Evolutionary conservation across 1,284 basidiomycete genomes (phyloP).

Genomic region (Leccinum pachyderme): DNA sequence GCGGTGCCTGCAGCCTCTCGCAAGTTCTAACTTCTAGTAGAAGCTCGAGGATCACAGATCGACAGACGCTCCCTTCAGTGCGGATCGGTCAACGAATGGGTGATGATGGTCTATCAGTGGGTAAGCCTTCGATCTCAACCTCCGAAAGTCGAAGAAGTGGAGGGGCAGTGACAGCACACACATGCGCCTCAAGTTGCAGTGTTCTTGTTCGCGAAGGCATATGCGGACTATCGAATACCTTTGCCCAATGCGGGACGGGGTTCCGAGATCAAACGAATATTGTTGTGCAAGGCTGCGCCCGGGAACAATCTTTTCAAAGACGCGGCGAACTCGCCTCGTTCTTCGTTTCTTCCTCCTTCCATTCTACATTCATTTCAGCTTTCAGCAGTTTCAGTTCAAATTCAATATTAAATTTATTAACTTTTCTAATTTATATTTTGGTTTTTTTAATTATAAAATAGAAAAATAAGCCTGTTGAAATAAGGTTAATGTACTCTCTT

Average conservation of each 20-base stretch:
- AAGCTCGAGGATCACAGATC: neutral
- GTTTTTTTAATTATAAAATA: too few species aligned
- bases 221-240: neutral
- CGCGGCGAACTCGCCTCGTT: neutral
- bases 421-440: too few species aligned
- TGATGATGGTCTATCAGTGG: neutral
- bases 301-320: neutral
- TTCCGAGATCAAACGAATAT: neutral
- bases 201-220: neutral
- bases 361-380: neutral
- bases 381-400: too few species aligned
- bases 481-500: too few species aligned
- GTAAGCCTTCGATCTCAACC: neutral
- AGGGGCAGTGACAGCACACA: too few species aligned
- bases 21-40: neutral
- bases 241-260: neutral
- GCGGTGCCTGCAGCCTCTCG: too few species aligned
- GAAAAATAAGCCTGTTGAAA: too few species aligned
- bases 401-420: too few species aligned
- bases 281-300: neutral
- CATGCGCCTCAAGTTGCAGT: neutral
- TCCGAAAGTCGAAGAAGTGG: neutral
- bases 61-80: neutral
- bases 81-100: neutral
- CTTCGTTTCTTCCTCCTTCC: neutral